Conservation (phyloP, 495 filamentous ascomycete genomes). For the Ascodesmis nigricans region DNA sequence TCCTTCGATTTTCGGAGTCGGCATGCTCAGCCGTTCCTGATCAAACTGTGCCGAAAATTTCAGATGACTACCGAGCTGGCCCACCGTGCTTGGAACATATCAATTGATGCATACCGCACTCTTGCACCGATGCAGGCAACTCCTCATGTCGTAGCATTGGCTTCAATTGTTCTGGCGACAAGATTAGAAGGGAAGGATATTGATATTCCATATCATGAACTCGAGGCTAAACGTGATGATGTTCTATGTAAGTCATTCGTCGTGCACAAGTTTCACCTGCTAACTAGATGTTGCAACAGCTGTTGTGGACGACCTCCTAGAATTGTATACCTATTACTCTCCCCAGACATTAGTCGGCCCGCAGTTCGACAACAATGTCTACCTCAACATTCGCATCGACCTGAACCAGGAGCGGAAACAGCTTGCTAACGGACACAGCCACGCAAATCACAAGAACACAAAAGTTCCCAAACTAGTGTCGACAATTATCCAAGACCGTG, state of each 20-base stretch:
- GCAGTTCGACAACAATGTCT: slow-evolving; percentile 43
- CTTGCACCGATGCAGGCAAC: slow-evolving; percentile 78
- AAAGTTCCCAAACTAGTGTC: slow-evolving; percentile 22
- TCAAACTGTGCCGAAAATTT: slow-evolving; percentile 42
- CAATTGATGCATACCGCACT: slow-evolving; percentile 75
- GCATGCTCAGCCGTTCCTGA: slow-evolving; percentile 59
- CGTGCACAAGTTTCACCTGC: too few relatives aligned
- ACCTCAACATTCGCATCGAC: slow-evolving; percentile 63
- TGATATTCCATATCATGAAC: slow-evolving; percentile 24
- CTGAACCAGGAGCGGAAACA: slow-evolving; percentile 47
- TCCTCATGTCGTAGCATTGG: slow-evolving; percentile 53
- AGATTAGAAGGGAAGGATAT: slow-evolving; percentile 35
- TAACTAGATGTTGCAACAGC: too few relatives aligned
- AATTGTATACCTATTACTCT: slow-evolving; percentile 40
- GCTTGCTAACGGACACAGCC: slow-evolving; percentile 26
- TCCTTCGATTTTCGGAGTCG: slow-evolving; percentile 88
- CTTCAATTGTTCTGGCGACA: slow-evolving; percentile 58
- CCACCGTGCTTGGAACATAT: slow-evolving; percentile 51
- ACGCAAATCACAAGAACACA: slow-evolving; percentile 20
- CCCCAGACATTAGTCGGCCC: slow-evolving; percentile 49
- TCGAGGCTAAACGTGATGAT: slow-evolving; percentile 40
- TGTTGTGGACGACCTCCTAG: slow-evolving; percentile 17
- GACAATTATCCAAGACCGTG: slow-evolving; percentile 26
- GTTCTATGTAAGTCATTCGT: slow-evolving; percentile 38
- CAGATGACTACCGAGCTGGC: slow-evolving; percentile 30